Evolutionary conservation across 371 early-diverging fungal species (phyloP).

Genomic region (Apophysomyces trapeziformis): DNA sequence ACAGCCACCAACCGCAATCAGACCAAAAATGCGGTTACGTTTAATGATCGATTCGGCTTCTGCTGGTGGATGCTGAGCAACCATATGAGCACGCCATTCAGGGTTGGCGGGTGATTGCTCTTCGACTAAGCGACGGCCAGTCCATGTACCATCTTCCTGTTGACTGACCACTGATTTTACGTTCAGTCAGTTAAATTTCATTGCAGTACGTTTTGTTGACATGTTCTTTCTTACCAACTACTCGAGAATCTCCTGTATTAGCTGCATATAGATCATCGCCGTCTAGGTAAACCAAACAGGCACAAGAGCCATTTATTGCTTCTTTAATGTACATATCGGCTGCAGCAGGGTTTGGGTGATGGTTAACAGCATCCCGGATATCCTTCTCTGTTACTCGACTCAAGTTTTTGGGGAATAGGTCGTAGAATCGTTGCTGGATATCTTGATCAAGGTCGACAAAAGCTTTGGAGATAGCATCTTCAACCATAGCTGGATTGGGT

Average conservation of each 20-base stretch:
- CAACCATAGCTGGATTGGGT: slow-evolving; percentile 7
- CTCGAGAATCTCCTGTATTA: slow-evolving; percentile 77
- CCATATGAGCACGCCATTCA: slow-evolving; percentile 45
- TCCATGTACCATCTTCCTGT: slow-evolving; percentile 50
- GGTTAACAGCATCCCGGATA: slow-evolving; percentile 43
- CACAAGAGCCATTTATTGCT: slow-evolving; percentile 81
- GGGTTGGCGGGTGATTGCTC: slow-evolving; percentile 53
- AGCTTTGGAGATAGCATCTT: slow-evolving; percentile 53
- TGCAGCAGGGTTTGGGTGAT: slow-evolving; percentile 33
- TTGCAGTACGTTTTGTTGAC: not conserved
- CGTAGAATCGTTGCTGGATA: slow-evolving; percentile 64
- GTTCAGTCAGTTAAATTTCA: not conserved
- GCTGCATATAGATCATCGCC: slow-evolving; percentile 77
- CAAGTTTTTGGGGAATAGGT: slow-evolving; percentile 43
- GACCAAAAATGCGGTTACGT: slow-evolving; percentile 51
- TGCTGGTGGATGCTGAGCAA: slow-evolving; percentile 46
- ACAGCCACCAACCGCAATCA: slow-evolving; percentile 60
- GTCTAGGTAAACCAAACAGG: slow-evolving; percentile 76
- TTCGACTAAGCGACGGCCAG: slow-evolving; percentile 52
- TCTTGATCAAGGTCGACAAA: slow-evolving; percentile 61
- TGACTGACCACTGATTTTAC: slow-evolving; percentile 42
- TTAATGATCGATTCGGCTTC: slow-evolving; percentile 43
- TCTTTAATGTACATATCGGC: slow-evolving; percentile 44
- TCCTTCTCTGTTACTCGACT: slow-evolving; percentile 43
- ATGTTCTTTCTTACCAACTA: slow-evolving; percentile 52